Base-by-base conservation (phyloP, 1,139 yeast species). In the Schizosaccharomyces versatilis region DNA sequence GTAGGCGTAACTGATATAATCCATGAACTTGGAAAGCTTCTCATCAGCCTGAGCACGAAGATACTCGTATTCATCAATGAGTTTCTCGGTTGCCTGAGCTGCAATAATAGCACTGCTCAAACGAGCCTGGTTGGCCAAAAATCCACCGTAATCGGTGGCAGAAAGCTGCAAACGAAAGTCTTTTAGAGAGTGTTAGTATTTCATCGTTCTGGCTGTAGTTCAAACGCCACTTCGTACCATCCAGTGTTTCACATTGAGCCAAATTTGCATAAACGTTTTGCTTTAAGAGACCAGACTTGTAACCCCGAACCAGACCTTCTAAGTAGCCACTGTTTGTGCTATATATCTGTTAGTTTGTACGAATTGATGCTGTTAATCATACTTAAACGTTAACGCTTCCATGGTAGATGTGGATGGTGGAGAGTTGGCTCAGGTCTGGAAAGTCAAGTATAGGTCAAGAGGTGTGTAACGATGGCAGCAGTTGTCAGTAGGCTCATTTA, bases 231-330 rank as follows among this genome's bases (percentile, higher is more conserved):
- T 66, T 66, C 56, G 32, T 24, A 24, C 32, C 32, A 24, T 90
- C 98, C 60, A 93, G 74, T 51, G 84, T 79, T 64, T 90, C 98
- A 70, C 98, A 93, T 68, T 93, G 99, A 9, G 97, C 84, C 65
- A 93, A 71, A 69, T 90, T 90, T 65, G 83, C 74, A 67, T 93
- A 93, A 68, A 86, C 96, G 61, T 81, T 77, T 47, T 77, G 69
- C 6, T 81, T 78, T 54, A 93, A 68, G 47, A 93, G 74, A 1
- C 95, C 95, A 59, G 83, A 80, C 63, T 90, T 79, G 73, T 86
- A 85, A 8, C 98, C 98, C 64, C 98, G 80, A 49, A 88, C 94
- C 42, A 93, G 77, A 47, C 90, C 98, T 70, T 93, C 99, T 62
- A 90, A 76, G 70, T 76, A 93, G 38, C 98, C 98, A 67, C 77